Evolutionary conservation across 2,329 filamentous ascomycete species (phyloP), one percentile per base, ranked within the genome.

Genomic region (Davidsoniella australis): DNA sequence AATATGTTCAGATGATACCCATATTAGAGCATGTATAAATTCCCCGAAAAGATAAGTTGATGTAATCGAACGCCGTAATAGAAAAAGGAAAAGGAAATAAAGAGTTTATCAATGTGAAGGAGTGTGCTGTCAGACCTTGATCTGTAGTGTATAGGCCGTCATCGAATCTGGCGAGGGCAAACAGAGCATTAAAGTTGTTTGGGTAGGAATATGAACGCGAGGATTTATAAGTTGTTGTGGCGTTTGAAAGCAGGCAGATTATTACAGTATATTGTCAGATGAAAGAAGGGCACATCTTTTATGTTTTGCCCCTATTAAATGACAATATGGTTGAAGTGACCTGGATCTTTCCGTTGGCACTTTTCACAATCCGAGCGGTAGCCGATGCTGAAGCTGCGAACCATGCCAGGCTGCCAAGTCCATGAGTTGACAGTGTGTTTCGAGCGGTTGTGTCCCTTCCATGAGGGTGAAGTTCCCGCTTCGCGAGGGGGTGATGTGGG

Each of bases 301-400:
- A 58, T 12, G 29, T 10, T 4, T 33, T 33, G 9, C 29, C 29
- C 6, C 29, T 33, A 55, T 68, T 76, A 78, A 57, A 78, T 71
- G 55, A 85, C 77, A 53, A 87, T 85, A 63, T 88, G 83, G 58
- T 82, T 86, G 60, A 85, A 87, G 60, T 88, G 83, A 1, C 83
- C 83, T 0, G 83, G 82, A 6, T 85, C 80, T 60, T 79, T 82
- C 60, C 75, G 70, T 41, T 72, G 73, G 63, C 83, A 88, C 63
- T 86, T 86, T 54, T 86, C 82, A 60, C 83, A 88, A 62, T 85
- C 82, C 10, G 78, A 72, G 54, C 82, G 70, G 64, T 81, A 87
- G 46, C 83, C 83, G 75, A 87, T 85, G 57, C 80, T 83, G 61
- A 87, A 81, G 54, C 73, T 77, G 60, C 75, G 76, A 64, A 81